These are phyloP conservation scores for Penicillium palitans DNA, from an alignment of 2,329 filamentous ascomycete species.

Conservation along the genomic window DNA sequence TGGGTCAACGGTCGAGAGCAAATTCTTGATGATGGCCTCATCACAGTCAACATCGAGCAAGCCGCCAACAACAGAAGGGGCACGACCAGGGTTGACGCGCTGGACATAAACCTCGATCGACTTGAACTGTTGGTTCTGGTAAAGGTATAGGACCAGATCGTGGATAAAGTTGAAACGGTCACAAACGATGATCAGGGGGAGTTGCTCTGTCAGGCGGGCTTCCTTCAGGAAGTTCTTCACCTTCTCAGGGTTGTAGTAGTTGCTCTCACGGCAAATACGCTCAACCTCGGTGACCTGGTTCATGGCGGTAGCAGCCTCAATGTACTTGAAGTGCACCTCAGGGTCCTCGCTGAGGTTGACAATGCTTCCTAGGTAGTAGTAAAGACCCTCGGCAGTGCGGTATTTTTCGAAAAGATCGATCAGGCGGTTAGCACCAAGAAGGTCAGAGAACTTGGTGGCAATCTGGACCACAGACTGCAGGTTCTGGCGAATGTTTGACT, in stretches of 20 bases:
- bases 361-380: slow-evolving; percentile 97
- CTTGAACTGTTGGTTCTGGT: slow-evolving; percentile 99
- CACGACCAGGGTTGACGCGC: slow-evolving; percentile 87
- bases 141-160: slow-evolving; percentile 91
- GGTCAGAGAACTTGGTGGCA: slow-evolving; percentile 95
- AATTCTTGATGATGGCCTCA: slow-evolving; percentile 90
- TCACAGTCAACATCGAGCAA: slow-evolving; percentile 96
- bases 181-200: slow-evolving; percentile 96
- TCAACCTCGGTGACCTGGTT: slow-evolving; percentile 94
- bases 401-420: slow-evolving; percentile 98
- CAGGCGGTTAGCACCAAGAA: slow-evolving; percentile 80
- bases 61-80: slow-evolving; percentile 89
- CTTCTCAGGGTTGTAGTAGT: slow-evolving; percentile 86
- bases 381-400: slow-evolving; percentile 92
- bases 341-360: slow-evolving; percentile 94
- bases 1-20: slow-evolving; percentile 81
- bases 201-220: slow-evolving; percentile 83
- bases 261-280: slow-evolving; percentile 93
- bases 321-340: slow-evolving; percentile 99
- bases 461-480: slow-evolving; percentile 92
- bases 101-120: slow-evolving; percentile 98
- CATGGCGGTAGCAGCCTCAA: slow-evolving; percentile 93
- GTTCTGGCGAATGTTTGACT: slow-evolving; percentile 94
- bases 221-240: slow-evolving; percentile 99
- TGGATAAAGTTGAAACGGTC: slow-evolving; percentile 99